Percentiles rank a stretch among this genome's conserved stretches.
Conservation (phyloP, 2,329 filamentous ascomycete genomes). For the Colletotrichum sublineola region DNA sequence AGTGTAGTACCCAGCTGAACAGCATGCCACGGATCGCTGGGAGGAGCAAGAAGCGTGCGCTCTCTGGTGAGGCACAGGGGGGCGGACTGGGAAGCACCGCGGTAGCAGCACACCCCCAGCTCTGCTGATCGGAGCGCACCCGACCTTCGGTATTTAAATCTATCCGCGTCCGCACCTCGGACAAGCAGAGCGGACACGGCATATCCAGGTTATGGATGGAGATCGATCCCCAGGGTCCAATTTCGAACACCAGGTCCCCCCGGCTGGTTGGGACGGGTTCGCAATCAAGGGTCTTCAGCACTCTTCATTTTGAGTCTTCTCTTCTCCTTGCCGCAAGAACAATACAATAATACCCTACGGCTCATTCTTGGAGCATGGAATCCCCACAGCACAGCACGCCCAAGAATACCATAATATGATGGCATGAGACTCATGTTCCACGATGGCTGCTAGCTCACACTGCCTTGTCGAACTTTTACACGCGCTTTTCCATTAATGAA, state of each 20-base stretch:
- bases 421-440: too few relatives aligned
- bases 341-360: neutral
- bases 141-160: constrained; percentile 35
- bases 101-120: neutral
- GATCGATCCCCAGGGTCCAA: constrained; percentile 37
- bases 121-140: constrained; percentile 24
- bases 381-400: too few relatives aligned
- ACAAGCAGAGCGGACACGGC: constrained; percentile 4
- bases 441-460: neutral
- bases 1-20: neutral
- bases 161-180: constrained; percentile 37
- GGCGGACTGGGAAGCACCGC: neutral
- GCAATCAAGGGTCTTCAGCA: constrained; percentile 5
- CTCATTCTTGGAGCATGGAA: neutral
- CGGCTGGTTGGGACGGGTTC: neutral
- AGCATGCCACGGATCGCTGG: neutral
- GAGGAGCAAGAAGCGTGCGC: neutral
- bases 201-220: neutral
- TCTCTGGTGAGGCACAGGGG: neutral
- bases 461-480: neutral
- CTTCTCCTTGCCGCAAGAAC: neutral
- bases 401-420: neutral
- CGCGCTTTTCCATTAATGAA: neutral
- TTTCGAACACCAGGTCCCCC: neutral
- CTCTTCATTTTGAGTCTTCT: neutral